Percentiles rank a stretch among this genome's conserved stretches.
phyloP scores from a whole-genome alignment of 768 basidiomycete genomes.

The Amanita brunnescens region DNA sequence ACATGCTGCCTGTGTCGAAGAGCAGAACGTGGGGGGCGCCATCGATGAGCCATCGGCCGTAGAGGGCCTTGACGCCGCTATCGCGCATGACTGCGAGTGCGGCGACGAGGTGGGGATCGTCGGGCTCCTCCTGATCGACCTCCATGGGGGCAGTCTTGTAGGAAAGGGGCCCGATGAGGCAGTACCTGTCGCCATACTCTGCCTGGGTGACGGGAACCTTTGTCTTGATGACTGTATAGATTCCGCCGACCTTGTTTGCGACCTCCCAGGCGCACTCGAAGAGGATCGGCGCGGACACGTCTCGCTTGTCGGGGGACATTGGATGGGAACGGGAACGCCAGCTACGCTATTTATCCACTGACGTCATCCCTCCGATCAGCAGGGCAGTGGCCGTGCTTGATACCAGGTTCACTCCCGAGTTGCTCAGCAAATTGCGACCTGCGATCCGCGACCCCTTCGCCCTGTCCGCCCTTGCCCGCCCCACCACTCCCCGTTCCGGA shows the following conservation, averaged over 20 bases:
- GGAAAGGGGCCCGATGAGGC: slow-evolving; percentile 93
- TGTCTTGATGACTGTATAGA: slow-evolving; percentile 99
- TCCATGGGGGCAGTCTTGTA: slow-evolving; percentile 99
- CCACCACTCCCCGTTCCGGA: slow-evolving; percentile 45
- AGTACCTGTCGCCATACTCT: slow-evolving; percentile 93
- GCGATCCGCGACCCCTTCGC: slow-evolving; percentile 52
- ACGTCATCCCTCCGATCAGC: slow-evolving; percentile 20
- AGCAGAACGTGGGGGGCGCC: slow-evolving; percentile 91
- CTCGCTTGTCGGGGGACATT: slow-evolving; percentile 36
- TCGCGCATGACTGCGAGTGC: slow-evolving; percentile 77
- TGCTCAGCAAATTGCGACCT: slow-evolving; percentile 67
- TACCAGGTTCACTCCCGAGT: slow-evolving; percentile 63
- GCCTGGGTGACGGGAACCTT: slow-evolving; percentile 97
- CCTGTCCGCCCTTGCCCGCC: slow-evolving; percentile 34
- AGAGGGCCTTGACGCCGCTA: slow-evolving; percentile 88
- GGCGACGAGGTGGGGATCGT: slow-evolving; percentile 66
- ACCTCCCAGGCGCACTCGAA: slow-evolving; percentile 99
- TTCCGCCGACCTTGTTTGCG: slow-evolving; percentile 97
- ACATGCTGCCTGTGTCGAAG: slow-evolving; percentile 89
- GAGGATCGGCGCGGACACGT: slow-evolving; percentile 71
- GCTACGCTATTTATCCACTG: not conserved
- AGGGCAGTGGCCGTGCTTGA: slow-evolving; percentile 29
- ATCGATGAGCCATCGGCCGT: slow-evolving; percentile 98
- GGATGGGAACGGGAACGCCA: not conserved
- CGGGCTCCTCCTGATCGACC: slow-evolving; percentile 88